Percentiles rank a stretch among this genome's conserved stretches.
These are phyloP conservation scores for Carex kokanica DNA, from an alignment of 176 grass and related monocot species.

Conservation along the genomic window DNA sequence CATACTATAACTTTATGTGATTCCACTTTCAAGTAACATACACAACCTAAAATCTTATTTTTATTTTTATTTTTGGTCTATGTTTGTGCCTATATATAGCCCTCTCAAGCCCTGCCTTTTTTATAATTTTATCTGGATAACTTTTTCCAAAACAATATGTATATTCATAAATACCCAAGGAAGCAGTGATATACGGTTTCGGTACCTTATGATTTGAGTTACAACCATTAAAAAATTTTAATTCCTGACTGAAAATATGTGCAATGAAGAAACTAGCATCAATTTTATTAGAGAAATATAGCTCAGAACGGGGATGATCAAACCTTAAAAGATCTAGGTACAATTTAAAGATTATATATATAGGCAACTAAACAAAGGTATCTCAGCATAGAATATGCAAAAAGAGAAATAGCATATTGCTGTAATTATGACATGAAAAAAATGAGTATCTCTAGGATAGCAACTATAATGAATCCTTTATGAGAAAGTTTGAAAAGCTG, in stretches of 20 bases:
- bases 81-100: background rate
- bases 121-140: background rate
- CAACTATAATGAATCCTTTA: background rate
- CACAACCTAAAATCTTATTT: background rate
- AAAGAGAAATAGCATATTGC: background rate
- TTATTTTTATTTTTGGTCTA: background rate
- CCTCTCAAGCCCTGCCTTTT: background rate
- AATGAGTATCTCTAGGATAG: background rate
- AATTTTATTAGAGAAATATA: background rate
- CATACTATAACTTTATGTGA: constrained; percentile 4
- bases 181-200: background rate
- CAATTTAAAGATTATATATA: background rate
- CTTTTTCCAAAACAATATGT: background rate
- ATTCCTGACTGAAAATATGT: background rate
- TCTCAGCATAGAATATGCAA: constrained; percentile 21
- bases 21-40: constrained; percentile 19
- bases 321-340: background rate
- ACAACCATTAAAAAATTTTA: background rate
- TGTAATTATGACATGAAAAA: constrained; percentile 12
- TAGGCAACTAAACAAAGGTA: background rate
- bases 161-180: background rate
- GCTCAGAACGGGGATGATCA: background rate
- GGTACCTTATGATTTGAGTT: background rate
- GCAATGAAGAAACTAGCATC: background rate
- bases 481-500: constrained; percentile 1